These are phyloP conservation scores for Fusarium albosuccineum DNA, from an alignment of 2,329 filamentous ascomycete genomes.

Conservation along the genomic window DNA sequence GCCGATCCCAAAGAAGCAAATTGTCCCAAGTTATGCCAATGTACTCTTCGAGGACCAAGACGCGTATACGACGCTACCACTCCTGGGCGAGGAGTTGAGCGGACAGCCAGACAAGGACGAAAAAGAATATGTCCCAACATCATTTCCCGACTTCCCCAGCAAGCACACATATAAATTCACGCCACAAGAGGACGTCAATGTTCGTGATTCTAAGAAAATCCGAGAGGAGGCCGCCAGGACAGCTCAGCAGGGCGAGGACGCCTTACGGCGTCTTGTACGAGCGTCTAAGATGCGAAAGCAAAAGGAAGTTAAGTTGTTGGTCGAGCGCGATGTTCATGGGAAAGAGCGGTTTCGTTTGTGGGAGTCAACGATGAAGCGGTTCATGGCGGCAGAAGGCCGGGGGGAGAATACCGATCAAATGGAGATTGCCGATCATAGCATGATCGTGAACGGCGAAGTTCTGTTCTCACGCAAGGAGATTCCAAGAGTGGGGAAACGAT, in stretches of 20 bases:
- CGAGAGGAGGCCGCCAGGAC: constrained; percentile 70
- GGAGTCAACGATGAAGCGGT: constrained; percentile 71
- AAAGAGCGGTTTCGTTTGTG: constrained; percentile 70
- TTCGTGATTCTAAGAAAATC: constrained; percentile 68
- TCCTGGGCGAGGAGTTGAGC: constrained; percentile 68
- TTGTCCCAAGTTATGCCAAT: constrained; percentile 56
- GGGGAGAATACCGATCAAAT: constrained; percentile 54
- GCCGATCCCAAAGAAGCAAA: constrained; percentile 59
- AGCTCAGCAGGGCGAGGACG: constrained; percentile 73
- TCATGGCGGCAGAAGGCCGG: constrained; percentile 56
- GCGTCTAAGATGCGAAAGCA: constrained; percentile 74
- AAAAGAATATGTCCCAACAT: constrained; percentile 68
- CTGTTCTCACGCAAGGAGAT: constrained; percentile 67
- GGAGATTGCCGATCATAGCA: constrained; percentile 73
- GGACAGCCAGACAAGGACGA: constrained; percentile 68
- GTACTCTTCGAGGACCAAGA: constrained; percentile 55
- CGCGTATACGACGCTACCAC: constrained; percentile 58
- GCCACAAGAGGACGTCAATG: constrained; percentile 61
- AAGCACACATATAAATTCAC: constrained; percentile 75
- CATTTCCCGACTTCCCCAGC: constrained; percentile 73
- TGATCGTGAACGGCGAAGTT: constrained; percentile 72
- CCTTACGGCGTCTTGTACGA: constrained; percentile 69
- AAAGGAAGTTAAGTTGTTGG: constrained; percentile 71
- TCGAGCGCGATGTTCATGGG: constrained; percentile 64
- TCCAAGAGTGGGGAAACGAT: constrained; percentile 60